Percentiles rank a stretch among this genome's conserved stretches.
Evolutionary conservation across 2,329 filamentous ascomycete genomes (phyloP).

Genomic region (Aspergillus tamarii): DNA sequence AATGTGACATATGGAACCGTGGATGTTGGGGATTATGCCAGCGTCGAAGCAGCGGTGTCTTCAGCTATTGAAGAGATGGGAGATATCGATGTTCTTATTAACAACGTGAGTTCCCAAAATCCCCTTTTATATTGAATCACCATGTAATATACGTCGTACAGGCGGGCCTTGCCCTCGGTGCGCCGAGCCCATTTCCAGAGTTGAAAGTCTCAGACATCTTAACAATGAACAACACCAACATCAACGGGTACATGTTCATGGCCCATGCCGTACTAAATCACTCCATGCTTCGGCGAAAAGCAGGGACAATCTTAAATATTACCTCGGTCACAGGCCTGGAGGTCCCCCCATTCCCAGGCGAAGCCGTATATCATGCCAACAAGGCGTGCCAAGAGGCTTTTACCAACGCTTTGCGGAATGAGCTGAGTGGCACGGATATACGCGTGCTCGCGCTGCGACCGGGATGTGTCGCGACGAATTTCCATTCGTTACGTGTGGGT

Average conservation of each 20-base stretch:
- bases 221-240: conserved; percentile 53
- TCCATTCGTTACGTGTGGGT: conserved; percentile 51
- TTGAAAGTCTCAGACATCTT: conserved; percentile 47
- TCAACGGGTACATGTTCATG: conserved; percentile 53
- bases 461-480: conserved; percentile 53
- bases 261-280: conserved; percentile 51
- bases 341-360: conserved; percentile 53
- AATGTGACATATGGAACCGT: conserved; percentile 20
- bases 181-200: conserved; percentile 47
- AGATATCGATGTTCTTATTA: conserved; percentile 51
- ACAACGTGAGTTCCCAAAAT: conserved; percentile 38
- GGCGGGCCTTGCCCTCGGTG: conserved; percentile 53
- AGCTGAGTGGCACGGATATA: conserved; percentile 52
- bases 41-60: conserved; percentile 32
- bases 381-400: conserved; percentile 55
- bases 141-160: conserved; percentile 10
- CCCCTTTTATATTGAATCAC: too few relatives aligned
- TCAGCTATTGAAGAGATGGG: conserved; percentile 37
- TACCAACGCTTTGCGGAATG: conserved; percentile 53
- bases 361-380: conserved; percentile 54
- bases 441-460: conserved; percentile 52
- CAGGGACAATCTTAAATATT: conserved; percentile 54
- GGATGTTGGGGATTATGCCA: conserved; percentile 24
- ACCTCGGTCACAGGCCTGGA: conserved; percentile 53
- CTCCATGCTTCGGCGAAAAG: conserved; percentile 43